These are phyloP conservation scores for Epithemia pelagica DNA, from an alignment of 108 stramenopile genomes.

Conservation along the genomic window DNA sequence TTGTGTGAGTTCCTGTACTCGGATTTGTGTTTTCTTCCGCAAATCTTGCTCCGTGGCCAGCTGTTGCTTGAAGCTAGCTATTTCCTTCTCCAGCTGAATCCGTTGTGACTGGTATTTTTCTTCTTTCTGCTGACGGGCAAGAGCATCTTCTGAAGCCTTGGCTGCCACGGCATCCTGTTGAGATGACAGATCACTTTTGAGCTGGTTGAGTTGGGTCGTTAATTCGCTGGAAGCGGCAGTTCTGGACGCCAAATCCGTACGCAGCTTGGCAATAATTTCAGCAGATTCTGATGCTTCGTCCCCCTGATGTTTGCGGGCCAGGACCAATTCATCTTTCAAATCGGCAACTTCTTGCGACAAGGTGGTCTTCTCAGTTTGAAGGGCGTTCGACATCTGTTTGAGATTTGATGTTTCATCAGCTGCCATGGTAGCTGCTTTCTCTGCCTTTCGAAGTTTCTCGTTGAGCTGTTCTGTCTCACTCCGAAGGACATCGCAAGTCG, in stretches of 20 bases:
- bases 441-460: neutral
- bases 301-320: neutral
- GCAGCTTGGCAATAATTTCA: neutral
- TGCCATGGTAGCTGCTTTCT: neutral
- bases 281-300: neutral
- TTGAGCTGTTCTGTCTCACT: neutral
- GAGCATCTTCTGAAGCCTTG: neutral
- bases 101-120: neutral
- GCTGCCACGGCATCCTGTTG: neutral
- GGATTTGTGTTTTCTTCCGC: neutral
- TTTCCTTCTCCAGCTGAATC: neutral
- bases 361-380: neutral
- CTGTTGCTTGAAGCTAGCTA: neutral
- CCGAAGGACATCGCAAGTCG: neutral
- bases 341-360: neutral
- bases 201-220: constrained; percentile 2
- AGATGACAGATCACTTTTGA: constrained; percentile 10
- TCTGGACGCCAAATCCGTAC: constrained; percentile 14
- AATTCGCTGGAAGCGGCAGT: constrained; percentile 9
- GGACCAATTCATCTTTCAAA: neutral
- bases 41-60: neutral
- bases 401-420: neutral
- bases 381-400: neutral
- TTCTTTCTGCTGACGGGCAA: neutral
- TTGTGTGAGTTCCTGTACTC: neutral